These are phyloP conservation scores for Urostyla sp. DNA, from an alignment of 73 alveolate species.

Conservation along the genomic window DNA sequence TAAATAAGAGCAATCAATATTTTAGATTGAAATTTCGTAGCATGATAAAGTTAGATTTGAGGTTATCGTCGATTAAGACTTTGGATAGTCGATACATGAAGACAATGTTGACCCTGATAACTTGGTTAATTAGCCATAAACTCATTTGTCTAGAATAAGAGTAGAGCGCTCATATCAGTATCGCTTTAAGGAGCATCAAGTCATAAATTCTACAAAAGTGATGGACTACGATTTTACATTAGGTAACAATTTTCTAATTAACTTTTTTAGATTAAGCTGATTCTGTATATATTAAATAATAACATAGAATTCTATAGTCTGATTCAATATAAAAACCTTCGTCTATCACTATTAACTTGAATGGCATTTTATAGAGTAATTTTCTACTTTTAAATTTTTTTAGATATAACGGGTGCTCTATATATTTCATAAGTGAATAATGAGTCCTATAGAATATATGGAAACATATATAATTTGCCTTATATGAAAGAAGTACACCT, in stretches of 20 bases:
- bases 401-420: constrained; percentile 10
- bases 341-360: background rate
- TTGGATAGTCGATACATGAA: background rate
- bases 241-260: too few relatives aligned
- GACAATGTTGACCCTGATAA: background rate
- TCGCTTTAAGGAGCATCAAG: too few relatives aligned
- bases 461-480: constrained; percentile 10
- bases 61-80: constrained; percentile 32
- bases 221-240: too few relatives aligned
- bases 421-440: background rate
- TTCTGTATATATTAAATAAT: too few relatives aligned
- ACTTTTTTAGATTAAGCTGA: too few relatives aligned
- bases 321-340: too few relatives aligned
- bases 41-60: background rate
- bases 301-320: too few relatives aligned
- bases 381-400: background rate
- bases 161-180: too few relatives aligned
- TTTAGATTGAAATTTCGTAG: background rate
- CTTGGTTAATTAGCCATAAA: constrained; percentile 6
- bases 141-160: constrained; percentile 26
- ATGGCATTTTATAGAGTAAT: constrained; percentile 6
- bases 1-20: background rate
- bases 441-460: background rate
- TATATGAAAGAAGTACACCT: background rate
- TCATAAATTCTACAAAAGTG: too few relatives aligned